phyloP scores from a whole-genome alignment of 192 early-diverging fungal species.

The Neocallimastix lanati region DNA sequence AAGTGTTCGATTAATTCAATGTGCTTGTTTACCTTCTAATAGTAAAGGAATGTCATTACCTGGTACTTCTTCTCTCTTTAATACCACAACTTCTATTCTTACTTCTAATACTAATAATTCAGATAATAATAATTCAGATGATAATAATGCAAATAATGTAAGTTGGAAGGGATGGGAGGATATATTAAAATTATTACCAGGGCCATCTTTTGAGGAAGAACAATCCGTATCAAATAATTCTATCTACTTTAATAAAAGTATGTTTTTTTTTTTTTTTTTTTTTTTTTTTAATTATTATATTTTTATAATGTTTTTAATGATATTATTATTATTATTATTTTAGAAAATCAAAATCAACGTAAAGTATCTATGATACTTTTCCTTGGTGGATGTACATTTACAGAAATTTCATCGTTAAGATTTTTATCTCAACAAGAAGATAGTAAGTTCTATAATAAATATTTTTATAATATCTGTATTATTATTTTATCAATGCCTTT shows the following conservation, averaged over 20 bases:
- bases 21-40: constrained; percentile 27
- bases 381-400: constrained; percentile 84
- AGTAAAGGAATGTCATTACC: constrained; percentile 6
- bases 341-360: constrained; percentile 29
- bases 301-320: no score
- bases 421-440: constrained; percentile 65
- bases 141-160: constrained; percentile 17
- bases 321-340: no score
- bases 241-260: constrained; percentile 10
- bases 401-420: constrained; percentile 82
- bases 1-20: constrained; percentile 73
- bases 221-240: constrained; percentile 39
- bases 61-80: constrained; percentile 13
- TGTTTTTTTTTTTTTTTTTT: no score
- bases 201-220: constrained; percentile 57
- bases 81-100: constrained; percentile 21
- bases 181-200: constrained; percentile 54
- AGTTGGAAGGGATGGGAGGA: constrained; percentile 88
- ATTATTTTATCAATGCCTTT: no score
- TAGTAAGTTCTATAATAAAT: constrained; percentile 24
- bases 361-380: constrained; percentile 75
- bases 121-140: constrained; percentile 4
- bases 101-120: constrained; percentile 6
- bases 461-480: no score
- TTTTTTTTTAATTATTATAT: no score